Evolutionary conservation across 148 eudicot species (phyloP).

Genomic region (Rhododendron ovatum): DNA sequence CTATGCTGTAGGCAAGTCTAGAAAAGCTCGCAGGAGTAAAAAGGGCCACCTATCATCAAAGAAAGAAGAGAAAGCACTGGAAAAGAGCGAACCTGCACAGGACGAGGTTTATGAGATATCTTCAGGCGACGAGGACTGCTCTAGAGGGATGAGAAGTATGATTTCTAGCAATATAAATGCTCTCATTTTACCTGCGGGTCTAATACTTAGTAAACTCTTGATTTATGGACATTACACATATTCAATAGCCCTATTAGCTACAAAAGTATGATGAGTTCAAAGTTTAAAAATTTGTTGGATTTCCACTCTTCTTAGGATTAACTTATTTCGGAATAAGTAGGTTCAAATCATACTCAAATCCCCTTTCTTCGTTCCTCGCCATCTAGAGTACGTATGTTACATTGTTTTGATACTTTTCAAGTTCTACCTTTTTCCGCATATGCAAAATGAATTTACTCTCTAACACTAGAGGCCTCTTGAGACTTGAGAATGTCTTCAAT

Average conservation of each 20-base stretch:
- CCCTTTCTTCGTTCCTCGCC: not conserved
- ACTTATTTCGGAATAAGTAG: not conserved
- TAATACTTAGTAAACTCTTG: not conserved
- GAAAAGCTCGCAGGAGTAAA: slow-evolving; percentile 32
- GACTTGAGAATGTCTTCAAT: not conserved
- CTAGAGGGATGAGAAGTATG: slow-evolving; percentile 89
- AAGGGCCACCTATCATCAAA: slow-evolving; percentile 18
- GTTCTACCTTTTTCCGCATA: not conserved
- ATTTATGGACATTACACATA: not conserved
- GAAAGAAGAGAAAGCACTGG: slow-evolving; percentile 24
- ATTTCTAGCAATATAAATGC: not conserved
- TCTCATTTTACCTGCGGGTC: not conserved
- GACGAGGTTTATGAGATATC: slow-evolving; percentile 58
- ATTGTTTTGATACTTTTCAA: not conserved
- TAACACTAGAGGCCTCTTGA: not conserved
- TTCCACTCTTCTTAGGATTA: not conserved
- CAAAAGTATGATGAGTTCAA: not conserved
- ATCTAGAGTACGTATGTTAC: not conserved
- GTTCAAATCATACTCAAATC: not conserved
- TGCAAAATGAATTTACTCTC: not conserved
- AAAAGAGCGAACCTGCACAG: slow-evolving; percentile 24
- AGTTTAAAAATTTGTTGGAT: not conserved
- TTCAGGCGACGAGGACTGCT: slow-evolving; percentile 73
- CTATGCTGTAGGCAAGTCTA: slow-evolving; percentile 39
- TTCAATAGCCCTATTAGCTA: not conserved